Evolutionary conservation across 441 rosid genomes (phyloP), one percentile per base, ranked within the genome.

Genomic region (Populus trichocarpa): DNA sequence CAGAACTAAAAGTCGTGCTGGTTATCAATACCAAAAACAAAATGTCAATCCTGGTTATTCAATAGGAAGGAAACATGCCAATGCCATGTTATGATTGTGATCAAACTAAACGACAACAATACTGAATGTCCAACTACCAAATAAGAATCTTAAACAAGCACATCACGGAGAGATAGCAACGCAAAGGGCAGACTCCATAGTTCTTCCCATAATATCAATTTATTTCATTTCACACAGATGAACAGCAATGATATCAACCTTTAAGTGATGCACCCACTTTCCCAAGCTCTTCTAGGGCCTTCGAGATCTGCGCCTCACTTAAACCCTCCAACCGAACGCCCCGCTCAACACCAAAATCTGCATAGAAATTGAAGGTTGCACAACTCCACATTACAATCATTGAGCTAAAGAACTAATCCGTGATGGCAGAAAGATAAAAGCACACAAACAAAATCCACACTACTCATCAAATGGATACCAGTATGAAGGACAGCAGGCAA

Each of bases 291-390:
- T 93, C 86, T 20, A 96, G 92, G 42, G 94, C 88, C 86, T 90
- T 92, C 0, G 81, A 85, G 81, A 96, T 96, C 87, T 90, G 90
- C 65, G 81, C 63, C 81, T 93, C 94, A 33, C 72, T 85, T 86
- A 88, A 82, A 67, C 99, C 96, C 67, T 91, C 92, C 90, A 96
- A 86, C 42, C 77, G 91, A 72, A 93, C 72, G 63, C 93, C 91
- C 85, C 85, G 92, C 90, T 96, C 98, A 32, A 94, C 89, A 40
- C 98, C 99, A 88, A 88, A 83, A 88, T 92, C 97, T 96, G 86
- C 65, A 75, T 22, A 76, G 68, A 75, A 73, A 53, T 36, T 38
- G 30, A 69, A 67, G 35, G 33, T 28, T 66, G 12, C 11, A 25
- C 30, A 5, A 12, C 33, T 33, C 46, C 14, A 22, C 5, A 28